A percentile compares a stretch with the other conserved stretches of the same genome.
These are phyloP conservation scores for Aaosphaeria pasadenensis DNA, from an alignment of 2,329 filamentous ascomycete genomes.

Conservation along the genomic window DNA sequence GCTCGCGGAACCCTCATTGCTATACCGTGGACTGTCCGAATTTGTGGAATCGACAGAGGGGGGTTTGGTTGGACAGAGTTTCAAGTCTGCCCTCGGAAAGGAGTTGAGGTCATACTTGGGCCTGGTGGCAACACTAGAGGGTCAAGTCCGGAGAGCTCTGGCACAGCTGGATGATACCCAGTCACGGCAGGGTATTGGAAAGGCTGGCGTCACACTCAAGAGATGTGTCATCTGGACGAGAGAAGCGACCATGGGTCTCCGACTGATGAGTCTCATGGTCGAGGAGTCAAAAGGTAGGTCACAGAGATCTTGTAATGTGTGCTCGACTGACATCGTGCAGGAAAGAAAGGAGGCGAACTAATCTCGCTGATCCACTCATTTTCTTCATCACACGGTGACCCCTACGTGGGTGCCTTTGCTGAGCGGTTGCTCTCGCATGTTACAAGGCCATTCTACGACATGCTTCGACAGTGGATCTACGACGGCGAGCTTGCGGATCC, in stretches of 20 bases:
- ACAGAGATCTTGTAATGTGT: neutral
- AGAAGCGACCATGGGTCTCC: slow-evolving; percentile 91
- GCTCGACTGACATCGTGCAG: slow-evolving; percentile 22
- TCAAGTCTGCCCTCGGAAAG: slow-evolving; percentile 78
- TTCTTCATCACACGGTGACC: slow-evolving; percentile 90
- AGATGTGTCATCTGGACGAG: slow-evolving; percentile 96
- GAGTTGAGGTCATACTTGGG: slow-evolving; percentile 89
- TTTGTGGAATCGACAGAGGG: slow-evolving; percentile 81
- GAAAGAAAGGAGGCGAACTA: slow-evolving; percentile 80
- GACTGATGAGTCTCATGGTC: slow-evolving; percentile 90
- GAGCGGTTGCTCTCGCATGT: slow-evolving; percentile 84
- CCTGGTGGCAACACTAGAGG: slow-evolving; percentile 87
- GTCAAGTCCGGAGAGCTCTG: slow-evolving; percentile 82
- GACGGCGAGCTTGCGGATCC: slow-evolving; percentile 97
- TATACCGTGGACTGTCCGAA: slow-evolving; percentile 75
- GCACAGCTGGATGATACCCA: slow-evolving; percentile 67
- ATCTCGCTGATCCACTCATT: slow-evolving; percentile 93
- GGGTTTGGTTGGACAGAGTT: slow-evolving; percentile 86
- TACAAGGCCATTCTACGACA: slow-evolving; percentile 93
- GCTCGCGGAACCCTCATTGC: slow-evolving; percentile 86
- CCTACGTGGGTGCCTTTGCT: slow-evolving; percentile 89
- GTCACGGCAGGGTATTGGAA: slow-evolving; percentile 70
- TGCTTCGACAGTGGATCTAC: slow-evolving; percentile 95
- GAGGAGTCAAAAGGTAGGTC: slow-evolving; percentile 75
- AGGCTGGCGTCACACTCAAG: slow-evolving; percentile 89